phyloP scores from a whole-genome alignment of 2,329 filamentous ascomycete genomes.

The Pseudocercospora eumusae region DNA sequence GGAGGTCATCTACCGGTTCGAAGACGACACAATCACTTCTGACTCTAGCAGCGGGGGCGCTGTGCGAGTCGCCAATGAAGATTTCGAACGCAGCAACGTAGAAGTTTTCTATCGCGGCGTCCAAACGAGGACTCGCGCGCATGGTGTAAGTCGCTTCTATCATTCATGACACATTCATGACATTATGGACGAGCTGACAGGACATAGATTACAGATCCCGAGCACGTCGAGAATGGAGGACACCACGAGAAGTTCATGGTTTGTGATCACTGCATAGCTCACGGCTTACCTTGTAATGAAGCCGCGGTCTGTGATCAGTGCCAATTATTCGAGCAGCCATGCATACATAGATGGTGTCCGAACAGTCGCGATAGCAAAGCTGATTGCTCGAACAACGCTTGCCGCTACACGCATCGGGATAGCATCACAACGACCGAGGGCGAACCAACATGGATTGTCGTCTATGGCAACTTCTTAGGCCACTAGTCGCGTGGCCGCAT shows the following conservation, averaged over 20 bases:
- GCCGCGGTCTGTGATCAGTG: constrained; percentile 25
- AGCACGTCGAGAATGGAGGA: not conserved
- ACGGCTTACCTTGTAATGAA: constrained; percentile 23
- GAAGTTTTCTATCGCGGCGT: not conserved
- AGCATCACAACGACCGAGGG: not conserved
- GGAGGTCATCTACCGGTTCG: no score
- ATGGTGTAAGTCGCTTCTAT: not conserved
- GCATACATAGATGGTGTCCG: constrained; percentile 20
- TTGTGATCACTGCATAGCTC: constrained; percentile 24
- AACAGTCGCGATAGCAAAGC: constrained; percentile 7
- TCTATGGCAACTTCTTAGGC: not conserved
- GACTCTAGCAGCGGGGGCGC: not conserved
- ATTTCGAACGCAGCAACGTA: not conserved
- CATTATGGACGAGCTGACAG: not conserved
- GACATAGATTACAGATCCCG: not conserved
- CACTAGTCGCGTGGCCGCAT: constrained; percentile 5
- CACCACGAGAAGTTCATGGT: constrained; percentile 21
- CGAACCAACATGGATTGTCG: constrained; percentile 7
- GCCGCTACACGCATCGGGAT: constrained; percentile 16
- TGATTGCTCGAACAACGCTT: constrained; percentile 8
- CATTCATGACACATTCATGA: not conserved
- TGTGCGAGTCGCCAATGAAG: no score
- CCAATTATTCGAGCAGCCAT: constrained; percentile 2
- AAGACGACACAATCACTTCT: no score
- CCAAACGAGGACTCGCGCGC: not conserved